phyloP scores from a whole-genome alignment of 2,329 filamentous ascomycete genomes.

The Scolecobasidium constrictum region DNA sequence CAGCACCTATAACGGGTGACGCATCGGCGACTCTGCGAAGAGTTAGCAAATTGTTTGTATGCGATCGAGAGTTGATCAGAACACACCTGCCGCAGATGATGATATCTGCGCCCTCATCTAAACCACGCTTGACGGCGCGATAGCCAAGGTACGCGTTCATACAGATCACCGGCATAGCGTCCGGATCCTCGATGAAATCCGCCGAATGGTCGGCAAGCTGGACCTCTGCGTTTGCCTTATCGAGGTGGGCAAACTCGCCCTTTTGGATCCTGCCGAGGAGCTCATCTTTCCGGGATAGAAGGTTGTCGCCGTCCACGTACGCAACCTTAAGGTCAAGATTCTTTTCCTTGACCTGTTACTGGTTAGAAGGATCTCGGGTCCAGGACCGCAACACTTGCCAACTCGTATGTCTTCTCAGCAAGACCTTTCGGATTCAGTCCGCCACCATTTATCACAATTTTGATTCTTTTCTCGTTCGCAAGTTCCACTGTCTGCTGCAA shows the following conservation, averaged over 20 bases:
- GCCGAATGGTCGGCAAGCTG: slow-evolving; percentile 16
- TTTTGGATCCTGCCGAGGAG: slow-evolving; percentile 15
- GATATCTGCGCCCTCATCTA: slow-evolving; percentile 19
- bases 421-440: slow-evolving; percentile 21
- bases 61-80: too few relatives aligned
- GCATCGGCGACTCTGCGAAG: slow-evolving; percentile 21
- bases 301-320: slow-evolving; percentile 8
- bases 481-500: not conserved
- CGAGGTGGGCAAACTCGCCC: not conserved
- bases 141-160: slow-evolving; percentile 12
- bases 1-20: slow-evolving; percentile 14
- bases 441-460: slow-evolving; percentile 24
- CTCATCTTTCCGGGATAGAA: slow-evolving; percentile 3
- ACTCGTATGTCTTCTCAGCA: slow-evolving; percentile 16
- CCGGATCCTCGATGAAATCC: slow-evolving; percentile 25
- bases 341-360: slow-evolving; percentile 7
- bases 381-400: slow-evolving; percentile 12
- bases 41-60: too few relatives aligned
- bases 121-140: slow-evolving; percentile 27
- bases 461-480: slow-evolving; percentile 16
- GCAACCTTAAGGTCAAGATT: slow-evolving; percentile 5
- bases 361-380: too few relatives aligned
- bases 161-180: not conserved
- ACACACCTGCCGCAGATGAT: slow-evolving; percentile 18
- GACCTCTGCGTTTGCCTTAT: slow-evolving; percentile 15